Base-by-base conservation (phyloP, 306 rosid genomes). In the Spatholobus suberectus region DNA sequence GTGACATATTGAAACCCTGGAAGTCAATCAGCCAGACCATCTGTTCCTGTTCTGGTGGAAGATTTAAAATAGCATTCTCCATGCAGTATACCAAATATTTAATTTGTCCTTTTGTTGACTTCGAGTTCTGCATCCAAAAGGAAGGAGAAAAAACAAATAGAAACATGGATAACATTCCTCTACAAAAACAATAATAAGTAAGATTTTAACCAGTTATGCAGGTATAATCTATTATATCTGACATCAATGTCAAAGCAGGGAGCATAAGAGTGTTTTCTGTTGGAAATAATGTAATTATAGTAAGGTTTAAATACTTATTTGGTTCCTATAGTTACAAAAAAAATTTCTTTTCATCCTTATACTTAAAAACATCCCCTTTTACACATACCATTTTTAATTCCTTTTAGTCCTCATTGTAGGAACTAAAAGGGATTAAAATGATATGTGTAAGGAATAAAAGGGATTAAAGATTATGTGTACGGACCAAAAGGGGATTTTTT, bases 11-110 rank as follows among this genome's bases (percentile, higher is more conserved):
- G 88, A 92, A 96, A 74, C 95, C 96, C 54, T 94, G 87, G 78
- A 93, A 96, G 82, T 94, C 98, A 82, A 94, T 89, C 84, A 94
- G 88, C 97, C 98, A 94, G 61, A 94, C 96, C 97, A 94, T 91
- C 77, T 90, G 92, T 70, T 93, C 98, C 80, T 90, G 98, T 24
- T 82, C 86, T 26, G 91, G 70, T 10, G 92, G 83, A 65, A 93
- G 91, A 89, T 94, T 92, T 65, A 87, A 29, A 43, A 94, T 71
- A 8, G 97, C 97, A 81, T 91, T 91, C 90, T 94, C 98, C 97
- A 94, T 90, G 86, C 96, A 94, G 82, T 94, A 94, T 43, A 92
- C 96, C 89, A 94, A 86, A 84, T 91, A 91, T 81, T 83, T 93
- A 69, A 94, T 91, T 84, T 94, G 97, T 46, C 90, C 98, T 86